These are phyloP conservation scores for Purpureocillium takamizusanense DNA, from an alignment of 2,329 filamentous ascomycete species.

Conservation along the genomic window DNA sequence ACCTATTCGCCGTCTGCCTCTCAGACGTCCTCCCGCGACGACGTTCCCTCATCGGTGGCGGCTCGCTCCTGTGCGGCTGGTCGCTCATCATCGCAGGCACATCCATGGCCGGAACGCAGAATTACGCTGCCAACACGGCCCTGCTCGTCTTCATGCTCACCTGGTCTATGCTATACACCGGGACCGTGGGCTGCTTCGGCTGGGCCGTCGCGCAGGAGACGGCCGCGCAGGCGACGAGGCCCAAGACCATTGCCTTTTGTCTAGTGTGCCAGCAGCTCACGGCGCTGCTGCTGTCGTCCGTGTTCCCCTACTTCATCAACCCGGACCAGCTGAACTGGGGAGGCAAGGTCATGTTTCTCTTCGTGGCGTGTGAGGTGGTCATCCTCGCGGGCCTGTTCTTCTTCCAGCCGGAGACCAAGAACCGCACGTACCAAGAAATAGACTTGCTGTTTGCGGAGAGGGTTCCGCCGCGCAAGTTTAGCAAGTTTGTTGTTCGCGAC, in stretches of 20 bases:
- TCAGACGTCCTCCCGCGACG: slow-evolving; percentile 14
- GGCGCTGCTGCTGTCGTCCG: slow-evolving; percentile 22
- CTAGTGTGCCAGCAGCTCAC: slow-evolving; percentile 23
- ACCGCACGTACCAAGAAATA: slow-evolving; percentile 24
- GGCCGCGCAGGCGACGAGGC: slow-evolving; percentile 15
- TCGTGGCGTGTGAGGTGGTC: slow-evolving; percentile 23
- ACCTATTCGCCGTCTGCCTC: slow-evolving; percentile 15
- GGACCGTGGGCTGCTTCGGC: slow-evolving; percentile 17
- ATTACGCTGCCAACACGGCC: slow-evolving; percentile 13
- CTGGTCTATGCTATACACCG: slow-evolving; percentile 19
- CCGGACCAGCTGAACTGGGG: slow-evolving; percentile 28
- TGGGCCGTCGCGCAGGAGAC: slow-evolving; percentile 20
- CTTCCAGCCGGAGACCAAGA: slow-evolving; percentile 28
- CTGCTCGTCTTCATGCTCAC: slow-evolving; percentile 19
- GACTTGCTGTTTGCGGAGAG: slow-evolving; percentile 12
- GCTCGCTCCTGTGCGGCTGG: slow-evolving; percentile 3
- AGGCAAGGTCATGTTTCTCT: slow-evolving; percentile 26
- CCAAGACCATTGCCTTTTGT: slow-evolving; percentile 19
- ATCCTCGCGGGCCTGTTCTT: slow-evolving; percentile 20
- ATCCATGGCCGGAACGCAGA: slow-evolving; percentile 2
- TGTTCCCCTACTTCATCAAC: slow-evolving; percentile 28
- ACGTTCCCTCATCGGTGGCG: slow-evolving; percentile 16
- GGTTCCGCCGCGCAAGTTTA: too few species aligned
- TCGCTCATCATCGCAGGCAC: too few species aligned
- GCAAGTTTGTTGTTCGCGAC: too few species aligned